Evolutionary conservation across 345 rosid genomes (phyloP).

Genomic region (Physaria fendleri): DNA sequence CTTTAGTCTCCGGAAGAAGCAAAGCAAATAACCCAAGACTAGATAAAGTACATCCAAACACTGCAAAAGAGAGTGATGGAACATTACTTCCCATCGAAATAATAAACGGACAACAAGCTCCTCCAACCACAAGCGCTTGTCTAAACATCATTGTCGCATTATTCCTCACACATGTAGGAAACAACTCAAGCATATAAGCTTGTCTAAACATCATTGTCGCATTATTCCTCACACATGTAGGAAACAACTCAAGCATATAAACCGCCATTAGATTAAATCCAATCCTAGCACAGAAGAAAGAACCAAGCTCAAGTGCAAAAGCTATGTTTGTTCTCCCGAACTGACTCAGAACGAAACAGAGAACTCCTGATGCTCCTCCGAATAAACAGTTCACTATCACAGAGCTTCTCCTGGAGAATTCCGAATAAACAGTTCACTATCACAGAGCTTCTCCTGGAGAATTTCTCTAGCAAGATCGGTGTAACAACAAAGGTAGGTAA

Average conservation of each 20-base stretch:
- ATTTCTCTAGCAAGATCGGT: constrained; percentile 27
- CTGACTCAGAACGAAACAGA: constrained; percentile 21
- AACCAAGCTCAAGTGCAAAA: constrained; percentile 40
- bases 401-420: too few species aligned
- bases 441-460: constrained; percentile 34
- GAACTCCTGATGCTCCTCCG: constrained; percentile 37
- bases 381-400: too few species aligned
- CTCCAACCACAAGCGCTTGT: constrained; percentile 33
- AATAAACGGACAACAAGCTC: constrained; percentile 32
- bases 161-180: constrained; percentile 50
- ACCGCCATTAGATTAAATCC: constrained; percentile 38
- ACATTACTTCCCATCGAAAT: constrained; percentile 24
- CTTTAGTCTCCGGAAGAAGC: constrained; percentile 36
- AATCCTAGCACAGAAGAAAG: constrained; percentile 43
- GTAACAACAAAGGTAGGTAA: constrained; percentile 35
- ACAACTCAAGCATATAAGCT: constrained; percentile 43
- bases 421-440: constrained; percentile 28
- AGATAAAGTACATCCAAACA: constrained; percentile 26
- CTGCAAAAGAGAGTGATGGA: constrained; percentile 24
- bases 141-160: constrained; percentile 37
- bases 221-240: constrained; percentile 45
- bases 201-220: constrained; percentile 41
- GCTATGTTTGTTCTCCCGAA: not conserved
- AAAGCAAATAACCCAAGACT: constrained; percentile 25
- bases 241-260: constrained; percentile 43